phyloP scores from a whole-genome alignment of 176 grass and related monocot genomes.

The Phragmites australis region DNA sequence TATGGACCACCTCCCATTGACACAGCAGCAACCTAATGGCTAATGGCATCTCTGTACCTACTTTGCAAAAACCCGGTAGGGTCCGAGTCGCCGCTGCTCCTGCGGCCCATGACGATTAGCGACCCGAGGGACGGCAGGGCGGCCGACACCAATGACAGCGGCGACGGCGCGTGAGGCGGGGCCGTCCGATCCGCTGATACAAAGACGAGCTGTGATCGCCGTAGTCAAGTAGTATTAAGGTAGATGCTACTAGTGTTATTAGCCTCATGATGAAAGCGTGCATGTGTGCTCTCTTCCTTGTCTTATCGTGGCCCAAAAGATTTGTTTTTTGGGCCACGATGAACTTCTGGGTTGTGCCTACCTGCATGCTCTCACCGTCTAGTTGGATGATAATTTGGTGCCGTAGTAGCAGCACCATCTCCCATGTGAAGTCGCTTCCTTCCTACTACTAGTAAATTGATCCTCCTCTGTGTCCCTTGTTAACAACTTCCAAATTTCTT shows the following conservation, averaged over 20 bases:
- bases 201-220: neutral
- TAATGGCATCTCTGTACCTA: conserved; percentile 4
- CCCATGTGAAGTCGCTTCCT: conserved; percentile 11
- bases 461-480: neutral
- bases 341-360: conserved; percentile 2
- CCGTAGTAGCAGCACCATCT: neutral
- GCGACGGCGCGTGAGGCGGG: conserved; percentile 32
- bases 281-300: neutral
- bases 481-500: too few species aligned
- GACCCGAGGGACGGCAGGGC: conserved; percentile 47
- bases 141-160: conserved; percentile 40
- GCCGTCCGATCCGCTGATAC: neutral
- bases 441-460: neutral
- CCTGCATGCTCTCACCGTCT: conserved; percentile 17
- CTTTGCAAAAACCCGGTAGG: conserved; percentile 6
- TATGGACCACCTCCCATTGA: neutral
- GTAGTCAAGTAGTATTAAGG: conserved; percentile 22
- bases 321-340: conserved; percentile 37
- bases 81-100: conserved; percentile 60
- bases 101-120: conserved; percentile 59
- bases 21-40: neutral
- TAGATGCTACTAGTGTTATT: conserved; percentile 21
- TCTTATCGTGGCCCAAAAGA: conserved; percentile 26
- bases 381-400: neutral
- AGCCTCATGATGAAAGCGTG: conserved; percentile 19